Base-by-base conservation (phyloP, 208 protist species). In the Leishmania martiniquensis region DNA sequence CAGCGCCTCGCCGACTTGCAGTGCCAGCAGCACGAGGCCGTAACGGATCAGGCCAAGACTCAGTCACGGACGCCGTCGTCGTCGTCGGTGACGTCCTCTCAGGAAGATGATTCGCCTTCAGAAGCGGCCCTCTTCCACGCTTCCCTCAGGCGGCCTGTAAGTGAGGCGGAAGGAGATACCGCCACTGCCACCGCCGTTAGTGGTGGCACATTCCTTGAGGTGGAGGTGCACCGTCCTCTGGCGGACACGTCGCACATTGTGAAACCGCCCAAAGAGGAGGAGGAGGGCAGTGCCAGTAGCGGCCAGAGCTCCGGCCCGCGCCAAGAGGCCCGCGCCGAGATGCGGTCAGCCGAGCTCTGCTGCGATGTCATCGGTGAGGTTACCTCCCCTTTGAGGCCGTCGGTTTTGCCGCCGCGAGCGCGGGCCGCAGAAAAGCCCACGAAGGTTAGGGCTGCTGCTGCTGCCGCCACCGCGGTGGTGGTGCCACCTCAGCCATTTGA, bases 1-100 rank as follows among this genome's bases (percentile, higher is more conserved):
- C 91, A 95, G 81, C 86, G 90, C 39, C 88, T 97, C 47, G 75
- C 94, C 32, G 86, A 83, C 25, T 80, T 97, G 73, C 92, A 95
- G 70, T 84, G 83, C 3, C 87, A 95, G 79, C 89, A 95, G 84
- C 86, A 88, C 67, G 83, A 86, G 62, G 83, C 76, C n/a, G 55
- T 89, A 22, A 80, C 80, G 59, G 67, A 66, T 2, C 72, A 73
- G 47, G 71, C 60, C 39, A 62, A 39, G 34, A 44, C 77, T 12
- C 44, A 45, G 2, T 42, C 74, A 57, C 47, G 15, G 25, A 34
- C 55, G 39, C 44, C 59, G 22, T 77, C 51, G n/a, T n/a, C 47
- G 32, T 57, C 51, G 47, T 75, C 55, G 20, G 29, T 71, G 47
- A 22, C 57, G 32, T 75, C 72, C n/a, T 63, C 9, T 32, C 52